Evolutionary conservation across 176 grass and related monocot species (phyloP).

Genomic region (Zea luxurians): DNA sequence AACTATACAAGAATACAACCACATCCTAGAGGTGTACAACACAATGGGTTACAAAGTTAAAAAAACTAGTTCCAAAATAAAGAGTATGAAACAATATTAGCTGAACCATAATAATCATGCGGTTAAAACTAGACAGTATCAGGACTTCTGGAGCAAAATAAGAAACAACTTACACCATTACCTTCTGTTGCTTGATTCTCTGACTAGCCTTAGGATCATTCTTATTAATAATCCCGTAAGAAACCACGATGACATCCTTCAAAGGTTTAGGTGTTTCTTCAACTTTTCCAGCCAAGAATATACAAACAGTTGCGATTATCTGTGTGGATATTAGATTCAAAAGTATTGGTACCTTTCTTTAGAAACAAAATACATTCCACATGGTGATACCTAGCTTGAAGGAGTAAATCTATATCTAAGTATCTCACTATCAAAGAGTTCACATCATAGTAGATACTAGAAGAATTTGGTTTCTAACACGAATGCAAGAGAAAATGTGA

Average conservation of each 20-base stretch:
- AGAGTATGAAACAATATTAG: neutral
- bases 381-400: neutral
- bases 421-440: neutral
- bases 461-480: neutral
- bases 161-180: conserved; percentile 38
- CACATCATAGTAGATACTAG: neutral
- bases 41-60: neutral
- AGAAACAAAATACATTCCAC: conserved; percentile 5
- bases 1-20: neutral
- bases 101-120: neutral
- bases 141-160: conserved; percentile 13
- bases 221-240: conserved; percentile 87
- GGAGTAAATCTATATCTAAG: neutral
- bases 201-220: conserved; percentile 86
- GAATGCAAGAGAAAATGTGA: neutral
- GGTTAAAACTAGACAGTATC: conserved; percentile 3
- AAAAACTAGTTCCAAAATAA: neutral
- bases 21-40: neutral
- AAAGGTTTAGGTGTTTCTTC: conserved; percentile 94
- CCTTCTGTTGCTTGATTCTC: conserved; percentile 98
- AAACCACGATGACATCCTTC: conserved; percentile 94
- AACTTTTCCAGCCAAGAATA: conserved; percentile 99
- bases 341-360: conserved; percentile 16
- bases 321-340: conserved; percentile 47
- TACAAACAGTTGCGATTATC: conserved; percentile 97